Conservation (phyloP, 176 grass and related monocot genomes). For the Bromus sterilis region DNA sequence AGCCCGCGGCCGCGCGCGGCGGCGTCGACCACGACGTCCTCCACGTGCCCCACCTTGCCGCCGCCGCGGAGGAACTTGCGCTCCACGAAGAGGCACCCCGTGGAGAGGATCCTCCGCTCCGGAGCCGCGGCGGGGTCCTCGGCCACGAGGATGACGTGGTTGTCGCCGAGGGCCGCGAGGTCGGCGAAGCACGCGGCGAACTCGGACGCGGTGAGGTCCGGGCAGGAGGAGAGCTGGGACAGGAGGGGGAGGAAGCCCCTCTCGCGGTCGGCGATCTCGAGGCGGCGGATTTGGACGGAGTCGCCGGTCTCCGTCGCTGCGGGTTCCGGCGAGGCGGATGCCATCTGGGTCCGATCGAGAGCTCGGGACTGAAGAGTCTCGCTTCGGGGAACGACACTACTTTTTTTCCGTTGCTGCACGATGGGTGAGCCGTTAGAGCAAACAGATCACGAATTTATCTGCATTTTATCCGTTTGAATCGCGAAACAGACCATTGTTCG, state of each 20-base stretch:
- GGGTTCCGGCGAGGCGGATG: slow-evolving; percentile 33
- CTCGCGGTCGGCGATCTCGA: slow-evolving; percentile 52
- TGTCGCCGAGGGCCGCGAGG: slow-evolving; percentile 65
- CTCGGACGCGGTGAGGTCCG: slow-evolving; percentile 53
- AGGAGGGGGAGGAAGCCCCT: slow-evolving; percentile 67
- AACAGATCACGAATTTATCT: too few relatives aligned
- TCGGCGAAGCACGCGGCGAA: slow-evolving; percentile 66
- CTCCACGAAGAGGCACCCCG: slow-evolving; percentile 81
- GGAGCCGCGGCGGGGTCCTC: slow-evolving; percentile 34
- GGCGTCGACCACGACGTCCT: slow-evolving; percentile 79
- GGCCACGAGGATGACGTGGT: slow-evolving; percentile 70
- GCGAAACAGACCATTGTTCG: too few relatives aligned
- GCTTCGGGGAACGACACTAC: not conserved
- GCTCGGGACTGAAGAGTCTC: not conserved
- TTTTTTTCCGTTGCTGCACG: not conserved
- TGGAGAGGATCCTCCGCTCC: slow-evolving; percentile 49
- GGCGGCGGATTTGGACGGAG: slow-evolving; percentile 40
- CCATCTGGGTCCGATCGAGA: slow-evolving; percentile 20
- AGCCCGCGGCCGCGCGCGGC: slow-evolving; percentile 43
- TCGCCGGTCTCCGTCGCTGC: not conserved
- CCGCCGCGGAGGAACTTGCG: slow-evolving; percentile 71
- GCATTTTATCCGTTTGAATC: too few relatives aligned
- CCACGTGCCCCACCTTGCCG: slow-evolving; percentile 75
- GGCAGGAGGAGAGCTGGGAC: slow-evolving; percentile 58
- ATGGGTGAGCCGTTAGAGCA: not conserved